Base-by-base conservation (phyloP, 2,329 filamentous ascomycete genomes). In the Monosporascus ibericus region DNA sequence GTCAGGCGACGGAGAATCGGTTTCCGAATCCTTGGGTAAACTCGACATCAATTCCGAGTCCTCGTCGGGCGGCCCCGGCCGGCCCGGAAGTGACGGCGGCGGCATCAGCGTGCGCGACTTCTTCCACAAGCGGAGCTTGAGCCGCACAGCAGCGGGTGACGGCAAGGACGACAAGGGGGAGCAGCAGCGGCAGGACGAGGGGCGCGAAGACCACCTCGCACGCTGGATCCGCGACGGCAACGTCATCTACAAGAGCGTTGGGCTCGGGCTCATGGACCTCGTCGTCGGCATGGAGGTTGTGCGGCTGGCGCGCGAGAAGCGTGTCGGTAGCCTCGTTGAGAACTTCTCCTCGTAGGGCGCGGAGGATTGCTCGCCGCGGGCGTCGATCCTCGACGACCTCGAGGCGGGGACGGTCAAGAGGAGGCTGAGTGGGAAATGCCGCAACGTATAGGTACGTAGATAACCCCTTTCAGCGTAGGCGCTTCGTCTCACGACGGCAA, bases 201-300 rank as follows among this genome's bases (percentile, higher is more conserved):
- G 72, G 54, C 72, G 72, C 53, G 75, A 81, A 48, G 73, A 81
- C 49, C 70, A 76, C 11, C 68, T 85, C 50, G 70, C 72, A 27
- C 69, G 72, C 20, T 86, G 83, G 83, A 65, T 86, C 51, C 72
- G 77, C 52, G 73, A 74, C 3, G 84, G 84, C 0, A 87, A 84
- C 53, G 83, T 87, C 20, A 77, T 87, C 7, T 87, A 86, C 64
- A 87, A 87, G 72, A 82, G 80, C 55, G 84, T 87, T 0, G 84
- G 84, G 0, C 66, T 87, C 47, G 84, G 83, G 0, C 64, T 86
- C 48, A 86, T 87, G 83, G 84, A 87, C 60, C 66, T 87, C 22
- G 77, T 81, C 1, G 78, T 86, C 2, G 84, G 83, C 15, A 74
- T 75, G 59, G 77, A 84, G 51, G 56, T 87, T 47, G 65, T 87